Base-by-base conservation (phyloP, 495 filamentous ascomycete genomes). In the Neurospora sp. region DNA sequence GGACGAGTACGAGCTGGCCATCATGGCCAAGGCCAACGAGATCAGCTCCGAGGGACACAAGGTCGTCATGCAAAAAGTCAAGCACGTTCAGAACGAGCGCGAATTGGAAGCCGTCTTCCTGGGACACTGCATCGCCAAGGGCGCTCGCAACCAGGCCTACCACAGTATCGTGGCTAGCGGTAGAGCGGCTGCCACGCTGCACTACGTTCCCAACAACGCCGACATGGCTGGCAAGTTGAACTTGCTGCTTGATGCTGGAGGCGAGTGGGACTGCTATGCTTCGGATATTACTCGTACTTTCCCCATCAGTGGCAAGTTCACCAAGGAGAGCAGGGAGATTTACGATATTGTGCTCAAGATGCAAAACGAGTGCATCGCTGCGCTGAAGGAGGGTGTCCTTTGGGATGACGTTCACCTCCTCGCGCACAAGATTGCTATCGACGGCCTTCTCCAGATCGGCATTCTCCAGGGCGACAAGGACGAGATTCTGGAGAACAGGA, bases 241-340 rank as follows among this genome's bases (percentile, higher is more conserved):
- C 77, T 76, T 98, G 7, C 85, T 97, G 39, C 84, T 98, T 16
- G 95, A 98, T 82, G 95, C 95, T 10, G 95, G 93, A 27, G 88
- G 86, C 38, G 95, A 97, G 82, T 93, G 90, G 81, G 79, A 87
- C 23, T 91, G 90, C 76, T 98, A 98, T 79, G 92, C 92, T 70
- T 86, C 92, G 6, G 95, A 98, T 82, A 93, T 98, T 74, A 97
- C 95, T n/a, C 87, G 95, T 71, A 93, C 91, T 0, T 94, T 97
- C 75, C 95, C 95, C 42, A 88, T 97, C 76, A 87, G 84, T 27
- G 94, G 94, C 40, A 90, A 85, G 74, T 97, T 96, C 81, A 87
- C 85, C 10, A 79, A 82, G 39, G 92, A 97, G 83, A 91, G 89
- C 72, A 83, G 88, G 41, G 87, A 89, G 75, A 93, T 97, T 76